Evolutionary conservation across 495 filamentous ascomycete species (phyloP), one percentile per base, ranked within the genome.

Genomic region (Penicillium desertorum): DNA sequence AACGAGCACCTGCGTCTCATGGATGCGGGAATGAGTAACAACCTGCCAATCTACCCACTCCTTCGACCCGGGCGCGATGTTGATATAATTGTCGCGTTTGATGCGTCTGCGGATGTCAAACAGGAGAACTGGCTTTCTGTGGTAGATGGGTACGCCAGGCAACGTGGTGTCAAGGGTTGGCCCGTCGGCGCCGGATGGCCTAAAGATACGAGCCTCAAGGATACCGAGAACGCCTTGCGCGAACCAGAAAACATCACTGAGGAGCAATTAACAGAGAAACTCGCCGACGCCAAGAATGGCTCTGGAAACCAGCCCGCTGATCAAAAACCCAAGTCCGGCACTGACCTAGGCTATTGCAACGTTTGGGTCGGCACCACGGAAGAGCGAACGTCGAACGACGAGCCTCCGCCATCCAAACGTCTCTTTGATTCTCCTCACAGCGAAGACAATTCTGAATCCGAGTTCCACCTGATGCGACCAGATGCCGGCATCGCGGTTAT

Each of bases 21-120:
- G 88, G 94, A 98, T 73, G 91, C 94, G 6, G 94, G 94, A 12
- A 98, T 98, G 92, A 91, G 88, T 50, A 98, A 98, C 68, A 98
- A 98, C 62, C 80, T 98, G 4, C 93, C 94, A 5, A 89, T 96
- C 27, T 98, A 98, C 70, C 94, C 94, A 0, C 81, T 98, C 6
- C 85, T 98, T 23, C 83, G 94, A 19, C 90, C 88, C 0, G 92
- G 91, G 4, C 80, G 94, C 27, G 84, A 94, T 60, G 85, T 98
- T 17, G 94, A 98, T 63, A 81, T 98, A 41, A 76, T 98, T n/a
- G 82, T 98, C 22, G 88, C 89, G 17, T 95, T 96, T 62, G 91
- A 96, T 68, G 88, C 88, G 1, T 89, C 86, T 6, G 89, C 91
- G 32, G 90, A 95, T 56, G 86, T 92, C 51, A 88, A 88, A 64